phyloP scores from a whole-genome alignment of 257 asterid species.

The Craterostigma plantagineum region DNA sequence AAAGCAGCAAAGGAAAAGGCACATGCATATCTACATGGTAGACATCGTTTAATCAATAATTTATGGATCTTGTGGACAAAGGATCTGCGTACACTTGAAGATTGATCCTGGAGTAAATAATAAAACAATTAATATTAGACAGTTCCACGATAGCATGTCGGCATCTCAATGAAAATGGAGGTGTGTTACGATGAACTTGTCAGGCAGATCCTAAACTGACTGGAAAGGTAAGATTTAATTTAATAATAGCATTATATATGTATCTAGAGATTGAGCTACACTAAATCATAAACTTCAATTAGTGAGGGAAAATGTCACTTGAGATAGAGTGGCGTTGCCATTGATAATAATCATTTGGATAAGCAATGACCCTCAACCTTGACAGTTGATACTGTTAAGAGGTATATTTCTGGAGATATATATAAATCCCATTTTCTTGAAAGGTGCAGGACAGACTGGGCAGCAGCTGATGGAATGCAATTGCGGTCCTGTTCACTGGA shows the following conservation, averaged over 20 bases:
- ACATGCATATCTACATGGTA: constrained; percentile 82
- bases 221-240: no score
- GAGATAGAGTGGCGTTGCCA: background rate
- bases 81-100: constrained; percentile 32
- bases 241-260: background rate
- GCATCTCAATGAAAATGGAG: no score
- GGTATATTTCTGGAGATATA: constrained; percentile 56
- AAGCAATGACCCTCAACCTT: constrained; percentile 32
- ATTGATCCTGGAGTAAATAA: constrained; percentile 32
- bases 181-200: no score
- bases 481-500: constrained; percentile 44
- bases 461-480: constrained; percentile 61
- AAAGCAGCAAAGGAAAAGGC: constrained; percentile 48
- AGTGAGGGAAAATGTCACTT: background rate
- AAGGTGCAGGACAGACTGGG: constrained; percentile 68
- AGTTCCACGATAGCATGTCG: no score
- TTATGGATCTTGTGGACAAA: constrained; percentile 45
- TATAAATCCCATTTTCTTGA: constrained; percentile 92
- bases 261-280: background rate
- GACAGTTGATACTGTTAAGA: constrained; percentile 38
- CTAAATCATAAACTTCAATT: background rate
- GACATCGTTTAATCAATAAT: constrained; percentile 29
- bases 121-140: background rate
- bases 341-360: background rate
- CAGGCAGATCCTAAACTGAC: no score